Evolutionary conservation across 257 asterid genomes (phyloP).

Genomic region (Ballota nigra): DNA sequence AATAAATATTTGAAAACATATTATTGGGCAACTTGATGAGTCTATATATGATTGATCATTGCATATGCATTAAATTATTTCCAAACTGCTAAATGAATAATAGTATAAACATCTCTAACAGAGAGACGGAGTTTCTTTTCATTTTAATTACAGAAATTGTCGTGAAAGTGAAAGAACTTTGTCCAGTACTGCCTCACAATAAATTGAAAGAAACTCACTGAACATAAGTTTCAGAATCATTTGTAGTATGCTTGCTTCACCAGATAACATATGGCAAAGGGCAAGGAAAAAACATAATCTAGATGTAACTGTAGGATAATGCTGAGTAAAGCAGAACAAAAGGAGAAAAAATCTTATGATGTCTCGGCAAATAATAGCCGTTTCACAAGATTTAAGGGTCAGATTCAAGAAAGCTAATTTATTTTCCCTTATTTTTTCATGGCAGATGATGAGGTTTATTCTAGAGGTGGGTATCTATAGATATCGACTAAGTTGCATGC

Average conservation of each 20-base stretch:
- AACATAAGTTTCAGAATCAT: background rate
- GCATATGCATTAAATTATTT: background rate
- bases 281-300: conserved; percentile 3
- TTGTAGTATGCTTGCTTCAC: conserved; percentile 1
- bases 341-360: background rate
- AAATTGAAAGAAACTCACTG: conserved; percentile 10
- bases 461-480: conserved; percentile 9
- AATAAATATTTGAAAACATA: background rate
- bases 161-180: background rate
- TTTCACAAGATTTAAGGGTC: conserved; percentile 18
- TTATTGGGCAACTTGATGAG: background rate
- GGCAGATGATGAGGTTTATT: conserved; percentile 16
- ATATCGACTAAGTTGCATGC: conserved; percentile 13
- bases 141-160: background rate
- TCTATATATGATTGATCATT: background rate
- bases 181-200: background rate
- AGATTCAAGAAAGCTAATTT: conserved; percentile 13
- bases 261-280: background rate
- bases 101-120: background rate
- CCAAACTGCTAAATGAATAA: background rate
- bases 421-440: conserved; percentile 2
- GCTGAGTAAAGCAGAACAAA: background rate
- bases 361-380: background rate
- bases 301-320: conserved; percentile 3
- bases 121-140: background rate